Evolutionary conservation across 108 stramenopile species (phyloP).

Genomic region (Schizochytrium sp.): DNA sequence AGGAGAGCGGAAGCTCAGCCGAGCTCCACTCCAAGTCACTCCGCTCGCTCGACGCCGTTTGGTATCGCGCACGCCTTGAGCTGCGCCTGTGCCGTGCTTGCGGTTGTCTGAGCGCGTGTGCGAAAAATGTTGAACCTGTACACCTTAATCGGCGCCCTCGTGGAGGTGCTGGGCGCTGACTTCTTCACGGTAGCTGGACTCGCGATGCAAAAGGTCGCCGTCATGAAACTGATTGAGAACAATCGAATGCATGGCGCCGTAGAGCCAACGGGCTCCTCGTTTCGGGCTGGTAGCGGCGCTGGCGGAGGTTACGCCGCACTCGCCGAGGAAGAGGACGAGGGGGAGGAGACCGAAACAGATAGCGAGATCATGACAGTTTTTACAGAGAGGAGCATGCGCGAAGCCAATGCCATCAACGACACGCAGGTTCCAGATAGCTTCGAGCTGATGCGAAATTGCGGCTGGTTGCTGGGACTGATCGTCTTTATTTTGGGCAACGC

Average conservation of each 20-base stretch:
- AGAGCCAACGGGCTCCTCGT: neutral
- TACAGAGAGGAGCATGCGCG: neutral
- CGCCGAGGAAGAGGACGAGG: neutral
- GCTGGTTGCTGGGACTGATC: neutral
- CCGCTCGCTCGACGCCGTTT: too few relatives aligned
- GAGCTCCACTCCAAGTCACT: too few relatives aligned
- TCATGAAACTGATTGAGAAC: conserved; percentile 4
- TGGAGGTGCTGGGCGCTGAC: conserved; percentile 10
- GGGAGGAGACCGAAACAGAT: neutral
- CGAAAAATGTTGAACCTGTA: neutral
- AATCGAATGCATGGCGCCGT: neutral
- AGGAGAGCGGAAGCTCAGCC: too few relatives aligned
- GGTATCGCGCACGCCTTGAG: too few relatives aligned
- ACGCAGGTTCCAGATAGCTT: neutral
- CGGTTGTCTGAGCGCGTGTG: too few relatives aligned
- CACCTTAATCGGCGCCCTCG: neutral
- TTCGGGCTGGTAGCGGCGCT: neutral
- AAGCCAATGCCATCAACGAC: neutral
- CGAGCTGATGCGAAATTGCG: neutral
- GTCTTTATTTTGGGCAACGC: neutral
- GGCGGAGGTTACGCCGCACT: neutral
- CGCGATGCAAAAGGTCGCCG: conserved; percentile 17
- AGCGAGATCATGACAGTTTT: conserved; percentile 12
- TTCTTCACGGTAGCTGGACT: neutral
- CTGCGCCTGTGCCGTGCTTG: too few relatives aligned